Evolutionary conservation across 345 rosid genomes (phyloP).

Genomic region (Eucalyptus guilfoylei): DNA sequence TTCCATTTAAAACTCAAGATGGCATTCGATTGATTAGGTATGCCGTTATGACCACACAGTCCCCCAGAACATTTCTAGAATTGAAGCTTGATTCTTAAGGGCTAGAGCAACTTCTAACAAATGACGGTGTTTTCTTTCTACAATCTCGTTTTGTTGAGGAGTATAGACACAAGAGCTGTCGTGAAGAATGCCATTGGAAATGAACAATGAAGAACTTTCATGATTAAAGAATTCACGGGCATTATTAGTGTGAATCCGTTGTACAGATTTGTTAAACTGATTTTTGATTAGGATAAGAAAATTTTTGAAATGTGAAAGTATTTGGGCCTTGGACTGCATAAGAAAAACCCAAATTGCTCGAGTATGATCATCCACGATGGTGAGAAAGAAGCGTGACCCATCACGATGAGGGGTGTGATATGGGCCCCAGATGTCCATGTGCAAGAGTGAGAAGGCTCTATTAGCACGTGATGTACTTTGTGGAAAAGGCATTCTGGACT

Average conservation of each 20-base stretch:
- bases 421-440: neutral
- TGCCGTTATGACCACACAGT: fast-evolving
- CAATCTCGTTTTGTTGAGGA: no score
- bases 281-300: neutral
- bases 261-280: no score
- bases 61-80: no score
- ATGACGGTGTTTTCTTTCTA: no score
- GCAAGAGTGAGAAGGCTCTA: neutral
- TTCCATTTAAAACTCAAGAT: no score
- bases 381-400: neutral
- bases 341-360: neutral
- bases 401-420: neutral
- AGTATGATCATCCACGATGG: neutral
- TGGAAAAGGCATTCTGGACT: neutral
- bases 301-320: neutral
- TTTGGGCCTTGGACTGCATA: neutral
- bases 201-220: fast-evolving
- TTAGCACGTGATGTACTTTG: fast-evolving
- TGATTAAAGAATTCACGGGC: neutral
- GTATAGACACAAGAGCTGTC: no score
- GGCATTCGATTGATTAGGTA: no score
- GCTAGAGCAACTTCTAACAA: no score
- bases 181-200: no score
- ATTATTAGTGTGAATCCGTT: neutral
- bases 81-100: no score